Evolutionary conservation across 441 rosid species (phyloP).

Genomic region (Erysimum cheiri): DNA sequence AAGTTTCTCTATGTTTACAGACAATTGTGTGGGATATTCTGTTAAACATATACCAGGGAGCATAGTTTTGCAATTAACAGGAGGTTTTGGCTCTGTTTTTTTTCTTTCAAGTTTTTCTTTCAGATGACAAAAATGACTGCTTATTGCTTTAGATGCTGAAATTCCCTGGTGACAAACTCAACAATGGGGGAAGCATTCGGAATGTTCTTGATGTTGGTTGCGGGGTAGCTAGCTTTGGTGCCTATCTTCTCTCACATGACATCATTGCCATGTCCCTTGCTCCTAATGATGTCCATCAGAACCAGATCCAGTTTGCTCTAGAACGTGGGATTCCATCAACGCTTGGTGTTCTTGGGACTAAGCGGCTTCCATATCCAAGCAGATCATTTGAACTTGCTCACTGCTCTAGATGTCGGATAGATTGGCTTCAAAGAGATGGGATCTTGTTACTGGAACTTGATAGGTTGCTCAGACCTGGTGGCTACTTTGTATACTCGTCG

Average conservation of each 20-base stretch:
- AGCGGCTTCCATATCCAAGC: constrained; percentile 95
- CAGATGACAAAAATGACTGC: constrained; percentile 41
- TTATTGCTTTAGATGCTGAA: constrained; percentile 79
- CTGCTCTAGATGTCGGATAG: constrained; percentile 95
- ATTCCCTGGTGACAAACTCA: constrained; percentile 82
- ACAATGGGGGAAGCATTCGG: constrained; percentile 76
- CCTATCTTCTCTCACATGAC: constrained; percentile 84
- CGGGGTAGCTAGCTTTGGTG: constrained; percentile 98
- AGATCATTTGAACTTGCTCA: constrained; percentile 96
- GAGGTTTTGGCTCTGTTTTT: constrained; percentile 33
- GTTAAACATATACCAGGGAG: constrained; percentile 10
- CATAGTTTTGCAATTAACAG: constrained; percentile 9
- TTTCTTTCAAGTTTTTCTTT: constrained; percentile 38
- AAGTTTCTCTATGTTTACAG: neutral
- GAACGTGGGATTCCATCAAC: constrained; percentile 96
- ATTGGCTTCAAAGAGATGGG: constrained; percentile 98
- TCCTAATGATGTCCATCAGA: constrained; percentile 96
- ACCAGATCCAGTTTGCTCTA: constrained; percentile 94
- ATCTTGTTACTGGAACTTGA: constrained; percentile 89
- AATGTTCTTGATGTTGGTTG: constrained; percentile 97
- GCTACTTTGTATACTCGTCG: constrained; percentile 92
- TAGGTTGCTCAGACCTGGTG: constrained; percentile 92
- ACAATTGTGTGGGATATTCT: constrained; percentile 5
- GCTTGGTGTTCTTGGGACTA: constrained; percentile 96
- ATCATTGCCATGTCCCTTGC: constrained; percentile 93